Conservation (phyloP, 257 asterid genomes). For the Solanum tarijense region DNA sequence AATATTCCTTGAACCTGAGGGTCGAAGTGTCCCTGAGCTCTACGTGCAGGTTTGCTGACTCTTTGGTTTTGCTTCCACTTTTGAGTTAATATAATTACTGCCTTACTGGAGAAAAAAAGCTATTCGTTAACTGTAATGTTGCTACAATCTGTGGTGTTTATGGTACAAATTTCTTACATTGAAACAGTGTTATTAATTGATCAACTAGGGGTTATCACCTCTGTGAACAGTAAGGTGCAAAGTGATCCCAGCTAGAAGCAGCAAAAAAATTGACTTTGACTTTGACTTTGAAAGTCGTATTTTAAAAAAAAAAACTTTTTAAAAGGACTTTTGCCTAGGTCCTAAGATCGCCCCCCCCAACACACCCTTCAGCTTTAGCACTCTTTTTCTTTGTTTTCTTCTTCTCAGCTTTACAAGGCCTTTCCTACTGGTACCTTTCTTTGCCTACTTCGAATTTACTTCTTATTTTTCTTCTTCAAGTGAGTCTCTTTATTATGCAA, state of each 20-base stretch:
- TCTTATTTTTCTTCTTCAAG: background rate
- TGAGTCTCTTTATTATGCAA: background rate
- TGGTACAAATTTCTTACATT: background rate
- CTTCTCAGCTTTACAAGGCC: background rate
- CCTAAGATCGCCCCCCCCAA: background rate
- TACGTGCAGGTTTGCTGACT: slow-evolving; percentile 71
- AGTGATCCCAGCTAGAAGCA: background rate
- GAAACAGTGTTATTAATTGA: background rate
- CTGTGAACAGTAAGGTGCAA: background rate
- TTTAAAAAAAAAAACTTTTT: background rate
- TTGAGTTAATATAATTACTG: background rate
- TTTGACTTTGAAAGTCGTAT: background rate
- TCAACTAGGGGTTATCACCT: background rate
- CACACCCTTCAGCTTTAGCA: background rate
- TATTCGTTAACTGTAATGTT: background rate
- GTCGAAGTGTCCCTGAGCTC: slow-evolving; percentile 92
- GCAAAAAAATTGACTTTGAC: background rate
- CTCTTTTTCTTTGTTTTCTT: background rate
- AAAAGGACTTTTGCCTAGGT: background rate
- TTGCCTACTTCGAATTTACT: background rate
- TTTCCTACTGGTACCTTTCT: background rate
- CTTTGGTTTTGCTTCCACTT: slow-evolving; percentile 5
- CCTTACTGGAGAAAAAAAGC: background rate
- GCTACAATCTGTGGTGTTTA: background rate
- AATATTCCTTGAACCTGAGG: slow-evolving; percentile 98